Conservation (phyloP, 345 rosid species). For the Citrus reticulata region DNA sequence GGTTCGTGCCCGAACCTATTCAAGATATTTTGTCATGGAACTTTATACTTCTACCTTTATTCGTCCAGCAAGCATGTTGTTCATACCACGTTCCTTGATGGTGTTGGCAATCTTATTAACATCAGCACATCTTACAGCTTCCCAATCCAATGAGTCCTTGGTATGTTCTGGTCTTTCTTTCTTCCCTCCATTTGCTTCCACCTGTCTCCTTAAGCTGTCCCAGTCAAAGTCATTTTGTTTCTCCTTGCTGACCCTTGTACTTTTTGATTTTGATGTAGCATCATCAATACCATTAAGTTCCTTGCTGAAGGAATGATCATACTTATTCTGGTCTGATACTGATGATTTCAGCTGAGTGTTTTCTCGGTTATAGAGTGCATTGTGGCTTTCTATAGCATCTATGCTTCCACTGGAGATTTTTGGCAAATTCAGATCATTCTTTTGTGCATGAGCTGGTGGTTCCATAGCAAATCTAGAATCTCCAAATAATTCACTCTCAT, state of each 20-base stretch:
- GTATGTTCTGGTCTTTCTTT: constrained; percentile 56
- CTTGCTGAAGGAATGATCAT: constrained; percentile 21
- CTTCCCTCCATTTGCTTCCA: constrained; percentile 35
- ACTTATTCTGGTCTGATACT: constrained; percentile 31
- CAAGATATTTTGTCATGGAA: background rate
- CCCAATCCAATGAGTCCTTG: constrained; percentile 88
- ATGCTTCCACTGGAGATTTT: constrained; percentile 28
- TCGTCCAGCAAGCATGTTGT: constrained; percentile 79
- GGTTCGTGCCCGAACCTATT: background rate
- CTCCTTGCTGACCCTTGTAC: constrained; percentile 46
- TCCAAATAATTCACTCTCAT: constrained; percentile 23
- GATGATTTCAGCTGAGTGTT: constrained; percentile 26
- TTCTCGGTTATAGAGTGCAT: constrained; percentile 23
- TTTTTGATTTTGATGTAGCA: constrained; percentile 37
- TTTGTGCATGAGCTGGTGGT: constrained; percentile 23
- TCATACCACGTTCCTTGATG: constrained; percentile 90
- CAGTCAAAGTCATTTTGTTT: constrained; percentile 55
- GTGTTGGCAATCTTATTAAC: constrained; percentile 61
- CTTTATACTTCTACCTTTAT: constrained; percentile 55
- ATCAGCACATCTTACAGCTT: constrained; percentile 64
- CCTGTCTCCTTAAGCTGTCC: constrained; percentile 78
- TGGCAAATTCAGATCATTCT: constrained; percentile 10
- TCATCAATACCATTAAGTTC: constrained; percentile 26
- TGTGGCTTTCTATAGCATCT: constrained; percentile 40
- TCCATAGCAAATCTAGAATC: constrained; percentile 18